Base-by-base conservation (phyloP, 2,329 filamentous ascomycete genomes). In the Exophiala lecanii-corni region DNA sequence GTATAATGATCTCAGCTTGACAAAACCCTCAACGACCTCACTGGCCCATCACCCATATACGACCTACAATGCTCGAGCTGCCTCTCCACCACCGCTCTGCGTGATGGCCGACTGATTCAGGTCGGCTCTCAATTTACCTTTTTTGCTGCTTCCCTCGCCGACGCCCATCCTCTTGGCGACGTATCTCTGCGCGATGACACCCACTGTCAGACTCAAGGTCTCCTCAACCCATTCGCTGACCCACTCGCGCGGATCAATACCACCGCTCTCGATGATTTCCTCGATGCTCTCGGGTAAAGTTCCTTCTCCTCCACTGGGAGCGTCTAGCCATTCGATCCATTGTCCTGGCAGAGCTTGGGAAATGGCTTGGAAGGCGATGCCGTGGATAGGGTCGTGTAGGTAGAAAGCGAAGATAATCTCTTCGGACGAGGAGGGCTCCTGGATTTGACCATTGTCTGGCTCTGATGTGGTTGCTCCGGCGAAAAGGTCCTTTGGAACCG, bases 151-250 rank as follows among this genome's bases (percentile, higher is more conserved):
- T 59, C 86, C 85, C 64, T 94, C 88, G 9, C 91, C 91, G 7
- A 98, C 91, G 9, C 92, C 91, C 92, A 98, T 98, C 43, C 92
- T 75, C 49, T 86, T 79, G 3, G 92, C 91, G 15, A 98, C 92
- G 62, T 98, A 98, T 51, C 89, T 76, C 74, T 98, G 92, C 2
- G 92, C 92, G 3, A 97, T 83, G 5, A 95, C 72, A 13, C 92
- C 91, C 1, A 94, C 78, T 3, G 81, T 78, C 36, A 97, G 70
- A 30, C 74, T 80, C 21, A 98, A 73, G 0, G 82, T 71, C 68
- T 97, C 91, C 68, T 97, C 91, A 35, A 98, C 77, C 92, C 92
- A 98, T 65, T 97, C 92, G 2, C 89, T 85, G 26, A 95, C 86
- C 92, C 92, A 98, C 64, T 98, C 92, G 45, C 92, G 76, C 0